Percentiles rank a stretch among this genome's conserved stretches.
phyloP scores from a whole-genome alignment of 441 rosid genomes.

The Gossypium aridum region DNA sequence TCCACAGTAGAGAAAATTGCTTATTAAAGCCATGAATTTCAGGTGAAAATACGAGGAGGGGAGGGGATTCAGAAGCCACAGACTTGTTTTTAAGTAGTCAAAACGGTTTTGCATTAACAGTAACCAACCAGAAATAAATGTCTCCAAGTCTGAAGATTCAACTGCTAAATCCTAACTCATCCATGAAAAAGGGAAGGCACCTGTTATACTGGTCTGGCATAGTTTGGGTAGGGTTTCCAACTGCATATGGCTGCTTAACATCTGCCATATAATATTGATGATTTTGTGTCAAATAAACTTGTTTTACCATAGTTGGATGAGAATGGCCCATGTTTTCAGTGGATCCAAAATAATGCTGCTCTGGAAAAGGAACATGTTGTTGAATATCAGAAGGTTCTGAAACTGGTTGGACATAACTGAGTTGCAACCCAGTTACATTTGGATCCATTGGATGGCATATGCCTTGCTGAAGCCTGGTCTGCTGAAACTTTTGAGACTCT shows the following conservation, averaged over 20 bases:
- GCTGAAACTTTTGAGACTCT: constrained; percentile 24
- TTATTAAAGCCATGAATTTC: constrained; percentile 2
- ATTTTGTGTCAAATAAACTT: constrained; percentile 19
- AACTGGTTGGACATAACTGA: constrained; percentile 5
- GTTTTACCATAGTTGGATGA: constrained; percentile 23
- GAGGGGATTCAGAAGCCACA: not conserved
- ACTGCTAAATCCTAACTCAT: constrained; percentile 4
- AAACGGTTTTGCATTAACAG: not conserved
- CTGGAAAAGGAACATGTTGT: constrained; percentile 13
- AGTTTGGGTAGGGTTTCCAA: constrained; percentile 21
- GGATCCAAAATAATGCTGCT: constrained; percentile 22
- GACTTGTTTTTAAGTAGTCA: not conserved
- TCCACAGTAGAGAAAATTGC: not conserved
- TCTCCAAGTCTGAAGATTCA: not conserved
- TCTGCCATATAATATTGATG: constrained; percentile 20
- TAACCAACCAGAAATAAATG: not conserved
- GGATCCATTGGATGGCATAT: constrained; percentile 4
- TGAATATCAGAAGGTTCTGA: constrained; percentile 16
- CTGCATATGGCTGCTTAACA: constrained; percentile 21
- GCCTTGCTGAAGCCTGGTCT: constrained; percentile 14
- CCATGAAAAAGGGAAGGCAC: not conserved
- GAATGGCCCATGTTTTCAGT: constrained; percentile 3
- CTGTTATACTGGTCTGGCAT: constrained; percentile 14
- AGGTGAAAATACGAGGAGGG: not conserved
- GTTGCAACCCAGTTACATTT: not conserved